A percentile compares a stretch with the other conserved stretches of the same genome.
These are phyloP conservation scores for Metschnikowia baotianmanensis DNA, from an alignment of 805 yeast genomes.

Conservation along the genomic window DNA sequence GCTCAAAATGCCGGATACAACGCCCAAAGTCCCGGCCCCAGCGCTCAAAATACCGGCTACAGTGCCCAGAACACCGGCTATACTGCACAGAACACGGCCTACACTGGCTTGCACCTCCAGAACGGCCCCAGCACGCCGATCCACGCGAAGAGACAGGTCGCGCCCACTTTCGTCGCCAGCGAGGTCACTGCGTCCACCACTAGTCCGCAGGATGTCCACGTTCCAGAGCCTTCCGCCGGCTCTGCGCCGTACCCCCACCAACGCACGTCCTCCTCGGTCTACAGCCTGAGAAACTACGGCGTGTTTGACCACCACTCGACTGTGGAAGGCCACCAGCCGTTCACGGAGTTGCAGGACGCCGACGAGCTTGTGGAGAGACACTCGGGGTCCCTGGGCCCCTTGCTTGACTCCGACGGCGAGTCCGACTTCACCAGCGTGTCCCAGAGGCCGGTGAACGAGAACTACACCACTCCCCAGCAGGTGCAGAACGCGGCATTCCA, in stretches of 20 bases:
- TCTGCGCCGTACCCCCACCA: constrained; percentile 27
- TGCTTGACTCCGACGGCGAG: constrained; percentile 38
- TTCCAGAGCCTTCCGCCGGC: constrained; percentile 19
- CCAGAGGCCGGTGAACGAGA: constrained; percentile 69
- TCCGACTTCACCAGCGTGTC: constrained; percentile 79
- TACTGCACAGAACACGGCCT: no score
- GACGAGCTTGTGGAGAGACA: constrained; percentile 9
- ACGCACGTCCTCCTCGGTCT: constrained; percentile 18
- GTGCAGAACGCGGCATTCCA: constrained; percentile 5
- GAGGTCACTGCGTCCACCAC: constrained; percentile 27
- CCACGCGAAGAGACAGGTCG: constrained; percentile 29
- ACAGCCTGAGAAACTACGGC: constrained; percentile 24
- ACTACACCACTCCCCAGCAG: constrained; percentile 13
- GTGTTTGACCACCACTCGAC: constrained; percentile 46
- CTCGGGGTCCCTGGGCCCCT: constrained; percentile 4
- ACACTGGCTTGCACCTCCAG: constrained; percentile 22
- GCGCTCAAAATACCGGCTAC: no score
- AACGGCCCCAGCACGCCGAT: constrained; percentile 36
- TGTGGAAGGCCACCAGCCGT: constrained; percentile 46
- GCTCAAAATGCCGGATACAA: no score
- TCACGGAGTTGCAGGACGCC: constrained; percentile 36
- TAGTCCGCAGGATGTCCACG: no score
- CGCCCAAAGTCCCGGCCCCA: no score
- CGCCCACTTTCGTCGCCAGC: constrained; percentile 30
- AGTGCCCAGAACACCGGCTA: no score